These are phyloP conservation scores for Fomitopsis palustris DNA, from an alignment of 1,284 basidiomycete species.

Conservation along the genomic window DNA sequence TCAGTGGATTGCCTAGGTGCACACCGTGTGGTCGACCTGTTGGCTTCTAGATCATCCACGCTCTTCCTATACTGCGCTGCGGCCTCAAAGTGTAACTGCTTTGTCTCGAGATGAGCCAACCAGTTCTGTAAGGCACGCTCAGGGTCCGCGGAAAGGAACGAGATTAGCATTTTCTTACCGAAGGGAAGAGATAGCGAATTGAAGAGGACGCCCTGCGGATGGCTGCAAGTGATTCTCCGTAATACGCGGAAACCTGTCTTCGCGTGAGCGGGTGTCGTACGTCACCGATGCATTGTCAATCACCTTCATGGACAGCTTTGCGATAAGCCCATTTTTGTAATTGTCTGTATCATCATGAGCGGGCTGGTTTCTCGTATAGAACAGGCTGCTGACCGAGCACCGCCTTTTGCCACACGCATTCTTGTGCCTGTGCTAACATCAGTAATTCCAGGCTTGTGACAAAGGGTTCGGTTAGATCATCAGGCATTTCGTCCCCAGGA, in stretches of 20 bases:
- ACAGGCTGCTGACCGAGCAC: slow-evolving; percentile 58
- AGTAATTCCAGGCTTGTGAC: slow-evolving; percentile 69
- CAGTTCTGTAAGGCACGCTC: slow-evolving; percentile 53
- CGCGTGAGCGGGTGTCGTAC: neutral
- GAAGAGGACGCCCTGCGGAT: slow-evolving; percentile 48
- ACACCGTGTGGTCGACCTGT: slow-evolving; percentile 43
- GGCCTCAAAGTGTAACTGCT: slow-evolving; percentile 84
- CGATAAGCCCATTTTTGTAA: slow-evolving; percentile 83
- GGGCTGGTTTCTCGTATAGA: neutral
- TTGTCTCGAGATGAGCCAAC: slow-evolving; percentile 81
- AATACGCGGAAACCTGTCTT: slow-evolving; percentile 65
- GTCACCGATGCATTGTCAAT: neutral
- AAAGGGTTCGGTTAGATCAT: slow-evolving; percentile 66
- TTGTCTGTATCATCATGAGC: slow-evolving; percentile 37
- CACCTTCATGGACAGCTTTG: slow-evolving; percentile 78
- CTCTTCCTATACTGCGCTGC: slow-evolving; percentile 90
- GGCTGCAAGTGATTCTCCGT: slow-evolving; percentile 51
- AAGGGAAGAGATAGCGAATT: slow-evolving; percentile 48
- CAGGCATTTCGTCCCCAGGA: slow-evolving; percentile 48
- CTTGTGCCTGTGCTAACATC: slow-evolving; percentile 94
- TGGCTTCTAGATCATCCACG: slow-evolving; percentile 86
- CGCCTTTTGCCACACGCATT: slow-evolving; percentile 95
- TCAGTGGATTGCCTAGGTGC: slow-evolving; percentile 2
- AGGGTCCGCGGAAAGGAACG: neutral
- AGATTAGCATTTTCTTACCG: slow-evolving; percentile 38